Conservation (phyloP, 2,329 filamentous ascomycete species). For the Aspergillus eucalypticola region DNA sequence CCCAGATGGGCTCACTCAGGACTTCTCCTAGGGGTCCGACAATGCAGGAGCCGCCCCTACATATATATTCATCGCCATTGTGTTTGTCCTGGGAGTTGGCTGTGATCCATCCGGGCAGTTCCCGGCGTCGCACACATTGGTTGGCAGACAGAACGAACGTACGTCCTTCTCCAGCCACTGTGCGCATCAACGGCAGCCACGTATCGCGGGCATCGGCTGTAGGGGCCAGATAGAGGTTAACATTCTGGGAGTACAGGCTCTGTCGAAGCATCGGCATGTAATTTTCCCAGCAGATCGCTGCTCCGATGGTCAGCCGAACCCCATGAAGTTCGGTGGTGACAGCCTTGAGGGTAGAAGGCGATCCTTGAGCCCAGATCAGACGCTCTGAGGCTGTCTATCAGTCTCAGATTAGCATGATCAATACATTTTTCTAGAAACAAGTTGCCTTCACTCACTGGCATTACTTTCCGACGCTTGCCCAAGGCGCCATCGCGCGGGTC, state of each 20-base stretch:
- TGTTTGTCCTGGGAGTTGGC: slow-evolving; percentile 16
- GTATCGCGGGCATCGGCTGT: slow-evolving; percentile 83
- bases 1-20: slow-evolving; percentile 79
- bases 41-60: slow-evolving; percentile 76
- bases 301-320: slow-evolving; percentile 74
- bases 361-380: slow-evolving; percentile 85
- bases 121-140: slow-evolving; percentile 67
- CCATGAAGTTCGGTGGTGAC: slow-evolving; percentile 78
- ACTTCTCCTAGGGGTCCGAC: slow-evolving; percentile 78
- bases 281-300: slow-evolving; percentile 95
- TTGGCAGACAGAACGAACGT: slow-evolving; percentile 86
- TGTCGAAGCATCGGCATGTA: slow-evolving; percentile 91
- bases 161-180: slow-evolving; percentile 76
- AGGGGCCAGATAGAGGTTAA: slow-evolving; percentile 87
- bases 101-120: slow-evolving; percentile 61
- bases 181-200: slow-evolving; percentile 81
- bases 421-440: not conserved
- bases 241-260: slow-evolving; percentile 81
- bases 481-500: slow-evolving; percentile 71
- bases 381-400: slow-evolving; percentile 72
- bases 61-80: slow-evolving; percentile 4
- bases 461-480: slow-evolving; percentile 88
- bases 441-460: slow-evolving; percentile 63
- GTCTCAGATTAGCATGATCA: not conserved
- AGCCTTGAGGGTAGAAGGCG: slow-evolving; percentile 73